Evolutionary conservation across 495 filamentous ascomycete genomes (phyloP).

Genomic region (Trichoderma orchidacearum): DNA sequence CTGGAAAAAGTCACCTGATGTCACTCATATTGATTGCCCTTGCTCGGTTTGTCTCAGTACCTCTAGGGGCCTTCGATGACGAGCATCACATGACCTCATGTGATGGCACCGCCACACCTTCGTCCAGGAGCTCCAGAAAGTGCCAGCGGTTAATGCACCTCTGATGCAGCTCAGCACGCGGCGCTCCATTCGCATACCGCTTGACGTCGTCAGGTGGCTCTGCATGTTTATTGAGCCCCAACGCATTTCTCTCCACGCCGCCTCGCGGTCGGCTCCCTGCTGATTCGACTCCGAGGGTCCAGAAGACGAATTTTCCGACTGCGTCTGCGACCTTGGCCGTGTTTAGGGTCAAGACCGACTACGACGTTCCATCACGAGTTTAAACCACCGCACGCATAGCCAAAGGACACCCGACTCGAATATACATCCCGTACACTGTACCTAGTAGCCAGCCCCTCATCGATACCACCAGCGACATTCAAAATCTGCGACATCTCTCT

Average conservation of each 20-base stretch:
- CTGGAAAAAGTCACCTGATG: no score
- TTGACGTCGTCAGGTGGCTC: conserved; percentile 1
- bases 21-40: no score
- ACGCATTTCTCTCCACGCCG: neutral
- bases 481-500: no score
- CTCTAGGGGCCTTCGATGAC: no score
- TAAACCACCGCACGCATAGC: neutral
- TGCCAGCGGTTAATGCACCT: neutral
- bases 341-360: neutral
- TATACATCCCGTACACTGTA: no score
- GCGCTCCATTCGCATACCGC: neutral
- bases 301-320: neutral
- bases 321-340: neutral
- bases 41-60: no score
- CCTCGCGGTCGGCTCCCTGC: neutral
- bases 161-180: neutral
- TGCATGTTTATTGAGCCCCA: neutral
- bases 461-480: no score
- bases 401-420: neutral
- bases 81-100: neutral
- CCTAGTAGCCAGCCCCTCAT: no score
- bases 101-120: neutral
- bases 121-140: neutral
- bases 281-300: neutral
- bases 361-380: neutral